Evolutionary conservation across 2,329 filamentous ascomycete genomes (phyloP).

Genomic region (Aspergillus fructus): DNA sequence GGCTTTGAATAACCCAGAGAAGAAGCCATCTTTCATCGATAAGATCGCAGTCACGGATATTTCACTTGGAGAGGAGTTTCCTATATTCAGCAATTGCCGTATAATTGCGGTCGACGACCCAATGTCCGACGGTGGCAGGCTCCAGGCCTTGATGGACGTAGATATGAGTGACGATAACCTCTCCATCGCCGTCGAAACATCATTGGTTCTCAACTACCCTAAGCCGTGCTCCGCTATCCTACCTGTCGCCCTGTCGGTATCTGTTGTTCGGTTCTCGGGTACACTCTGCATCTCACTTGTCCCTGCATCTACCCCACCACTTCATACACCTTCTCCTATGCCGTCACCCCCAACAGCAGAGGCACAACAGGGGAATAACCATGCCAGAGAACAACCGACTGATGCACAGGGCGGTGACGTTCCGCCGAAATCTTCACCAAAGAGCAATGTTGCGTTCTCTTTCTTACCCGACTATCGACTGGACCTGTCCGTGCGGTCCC

Average conservation of each 20-base stretch:
- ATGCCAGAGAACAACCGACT: conserved; percentile 9
- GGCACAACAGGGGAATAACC: conserved; percentile 2
- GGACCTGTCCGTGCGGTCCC: conserved; percentile 63
- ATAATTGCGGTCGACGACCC: conserved; percentile 75
- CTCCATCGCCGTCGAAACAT: conserved; percentile 91
- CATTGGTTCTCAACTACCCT: conserved; percentile 90
- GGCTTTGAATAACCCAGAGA: conserved; percentile 79
- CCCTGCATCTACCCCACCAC: conserved; percentile 55
- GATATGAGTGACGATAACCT: conserved; percentile 90
- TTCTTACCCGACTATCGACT: conserved; percentile 69
- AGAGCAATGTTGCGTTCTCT: conserved; percentile 88
- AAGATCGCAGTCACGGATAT: conserved; percentile 93
- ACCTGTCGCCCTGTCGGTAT: conserved; percentile 87
- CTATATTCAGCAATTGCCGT: conserved; percentile 97
- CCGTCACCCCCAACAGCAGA: conserved; percentile 27
- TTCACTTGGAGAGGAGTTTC: conserved; percentile 92
- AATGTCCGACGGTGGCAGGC: conserved; percentile 64
- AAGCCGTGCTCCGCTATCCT: conserved; percentile 84
- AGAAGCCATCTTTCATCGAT: conserved; percentile 88
- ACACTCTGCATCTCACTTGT: conserved; percentile 93
- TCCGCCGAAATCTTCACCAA: conserved; percentile 55
- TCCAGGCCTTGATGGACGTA: conserved; percentile 96
- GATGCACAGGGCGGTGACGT: conserved; percentile 6
- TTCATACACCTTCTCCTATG: conserved; percentile 36
- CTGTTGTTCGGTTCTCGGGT: conserved; percentile 89